Base-by-base conservation (phyloP, 2,329 filamentous ascomycete genomes). In the Atkinsonella hypoxylon region DNA sequence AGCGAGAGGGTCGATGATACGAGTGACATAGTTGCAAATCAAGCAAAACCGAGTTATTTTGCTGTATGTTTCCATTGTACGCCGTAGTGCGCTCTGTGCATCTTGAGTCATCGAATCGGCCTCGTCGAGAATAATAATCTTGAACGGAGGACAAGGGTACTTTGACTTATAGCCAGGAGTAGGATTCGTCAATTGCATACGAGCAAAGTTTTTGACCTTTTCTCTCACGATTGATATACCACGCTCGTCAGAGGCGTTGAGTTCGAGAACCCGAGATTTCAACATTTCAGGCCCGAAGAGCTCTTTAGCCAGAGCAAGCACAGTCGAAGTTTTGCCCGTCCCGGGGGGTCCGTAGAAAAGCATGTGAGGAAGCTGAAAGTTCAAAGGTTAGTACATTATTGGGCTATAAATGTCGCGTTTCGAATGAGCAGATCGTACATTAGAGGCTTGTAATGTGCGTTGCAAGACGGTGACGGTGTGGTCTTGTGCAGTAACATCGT, bases 91-190 rank as follows among this genome's bases (percentile, higher is more conserved):
- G 53, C 83, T 87, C 72, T 98, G 93, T 12, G 93, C 93, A 70
- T 98, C 94, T 67, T 97, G 91, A 39, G 93, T 98, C 91, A 99
- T 97, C 58, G 86, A 93, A 67, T 99, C 93, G 58, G 93, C 93
- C 72, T 98, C 93, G 68, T 98, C 93, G 53, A 99, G 81, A 54
- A 99, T 89, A 64, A 98, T 91, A 64, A 99, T 95, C 73, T 98
- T 99, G 75, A 96, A 98, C 0, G 93, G 93, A 20, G 93, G 93
- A 64, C 91, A 97, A 0, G 93, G 90, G 62, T 95, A 96, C 63
- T 83, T 70, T 53, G 75, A 68, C 68, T 81, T 73, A 71, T 87
- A 79, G 59, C 82, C 72, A 55, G 83, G 69, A 0, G 88, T 82
- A 2, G 87, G 83, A 57, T 94, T 89, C 31, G 87, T 90, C 55